Evolutionary conservation across 352 stramenopile species (phyloP).

Genomic region (Phytophthora citrophthora): DNA sequence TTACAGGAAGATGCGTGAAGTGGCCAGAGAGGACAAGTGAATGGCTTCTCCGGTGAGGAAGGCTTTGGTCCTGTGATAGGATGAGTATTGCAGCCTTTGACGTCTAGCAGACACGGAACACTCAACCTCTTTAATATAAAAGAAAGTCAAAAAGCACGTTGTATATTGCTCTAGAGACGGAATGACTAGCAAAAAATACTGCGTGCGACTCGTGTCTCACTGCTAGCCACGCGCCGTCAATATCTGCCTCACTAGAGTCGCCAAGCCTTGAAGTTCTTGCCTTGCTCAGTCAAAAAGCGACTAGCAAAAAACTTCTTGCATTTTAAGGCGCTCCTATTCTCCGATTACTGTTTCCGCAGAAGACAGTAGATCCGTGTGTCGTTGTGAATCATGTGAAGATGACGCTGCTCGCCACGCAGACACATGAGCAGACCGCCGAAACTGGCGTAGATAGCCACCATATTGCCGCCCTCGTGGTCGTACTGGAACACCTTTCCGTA

Average conservation of each 20-base stretch:
- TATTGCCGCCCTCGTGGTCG: conserved; percentile 94
- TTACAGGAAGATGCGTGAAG: conserved; percentile 75
- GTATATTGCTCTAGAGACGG: conserved; percentile 21
- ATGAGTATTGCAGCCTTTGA: background rate
- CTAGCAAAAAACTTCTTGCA: background rate
- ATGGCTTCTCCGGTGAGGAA: background rate
- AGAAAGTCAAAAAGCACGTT: conserved; percentile 27
- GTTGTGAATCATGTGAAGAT: conserved; percentile 97
- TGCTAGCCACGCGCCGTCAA: conserved; percentile 16
- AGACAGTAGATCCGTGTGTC: conserved; percentile 96
- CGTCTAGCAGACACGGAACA: background rate
- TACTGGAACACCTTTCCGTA: conserved; percentile 99
- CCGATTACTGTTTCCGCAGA: conserved; percentile 84
- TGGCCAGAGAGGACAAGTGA: conserved; percentile 66
- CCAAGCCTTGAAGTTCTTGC: background rate
- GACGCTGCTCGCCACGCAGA: conserved; percentile 96
- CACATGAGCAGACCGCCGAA: conserved; percentile 98
- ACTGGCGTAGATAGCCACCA: conserved; percentile 94
- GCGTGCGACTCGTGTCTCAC: background rate
- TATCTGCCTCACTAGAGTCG: conserved; percentile 14
- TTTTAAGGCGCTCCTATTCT: background rate
- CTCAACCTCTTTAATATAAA: conserved; percentile 15
- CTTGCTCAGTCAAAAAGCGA: background rate
- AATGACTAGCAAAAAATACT: background rate
- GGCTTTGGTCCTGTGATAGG: background rate